Conservation (phyloP, 305 asterid species). For the Fraxinus ornus region DNA sequence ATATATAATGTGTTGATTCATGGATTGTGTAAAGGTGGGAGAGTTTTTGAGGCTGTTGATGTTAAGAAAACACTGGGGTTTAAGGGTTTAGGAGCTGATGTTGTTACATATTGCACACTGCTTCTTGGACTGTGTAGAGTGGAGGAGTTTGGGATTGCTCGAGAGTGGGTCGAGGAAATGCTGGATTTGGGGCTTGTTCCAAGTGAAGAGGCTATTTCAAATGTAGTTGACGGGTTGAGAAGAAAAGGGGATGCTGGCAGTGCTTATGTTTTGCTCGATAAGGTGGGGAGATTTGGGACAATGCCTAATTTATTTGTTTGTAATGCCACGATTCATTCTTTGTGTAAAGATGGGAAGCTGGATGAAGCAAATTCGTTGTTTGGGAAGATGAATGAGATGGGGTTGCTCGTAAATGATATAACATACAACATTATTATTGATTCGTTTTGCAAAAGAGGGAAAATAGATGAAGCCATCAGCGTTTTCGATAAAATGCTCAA, state of each 20-base stretch:
- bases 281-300: conserved; percentile 48
- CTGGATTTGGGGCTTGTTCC: conserved; percentile 59
- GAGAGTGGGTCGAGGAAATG: conserved; percentile 69
- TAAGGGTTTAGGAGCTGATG: conserved; percentile 64
- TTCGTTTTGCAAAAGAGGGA: conserved; percentile 64
- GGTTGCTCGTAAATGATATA: conserved; percentile 56
- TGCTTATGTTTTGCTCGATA: conserved; percentile 61
- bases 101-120: conserved; percentile 68
- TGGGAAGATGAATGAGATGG: conserved; percentile 51
- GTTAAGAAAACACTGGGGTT: conserved; percentile 45
- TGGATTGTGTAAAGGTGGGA: conserved; percentile 69
- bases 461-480: conserved; percentile 46
- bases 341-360: conserved; percentile 59
- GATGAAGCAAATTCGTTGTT: conserved; percentile 58
- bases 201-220: conserved; percentile 66
- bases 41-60: conserved; percentile 63
- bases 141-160: conserved; percentile 49
- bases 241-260: conserved; percentile 45
- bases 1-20: conserved; percentile 75
- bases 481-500: conserved; percentile 49
- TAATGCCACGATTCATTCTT: conserved; percentile 59
- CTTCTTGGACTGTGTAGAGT: conserved; percentile 61
- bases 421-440: conserved; percentile 60
- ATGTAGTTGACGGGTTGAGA: conserved; percentile 76
- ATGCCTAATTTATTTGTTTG: conserved; percentile 72